phyloP scores from a whole-genome alignment of 208 protist species.

The Trypanosoma vivax region DNA sequence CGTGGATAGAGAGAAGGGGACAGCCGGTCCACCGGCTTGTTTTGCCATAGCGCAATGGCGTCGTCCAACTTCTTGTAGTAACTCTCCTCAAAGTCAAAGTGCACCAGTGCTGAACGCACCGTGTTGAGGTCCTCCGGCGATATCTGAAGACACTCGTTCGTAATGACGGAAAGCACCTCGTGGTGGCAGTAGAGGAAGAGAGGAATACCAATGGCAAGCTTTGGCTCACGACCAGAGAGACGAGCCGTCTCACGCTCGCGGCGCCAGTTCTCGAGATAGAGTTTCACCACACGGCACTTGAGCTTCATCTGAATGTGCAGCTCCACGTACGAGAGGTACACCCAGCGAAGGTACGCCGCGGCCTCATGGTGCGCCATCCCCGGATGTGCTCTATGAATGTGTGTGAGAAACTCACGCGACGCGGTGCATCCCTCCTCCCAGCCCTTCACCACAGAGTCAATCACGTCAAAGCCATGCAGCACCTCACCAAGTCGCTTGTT shows the following conservation, averaged over 20 bases:
- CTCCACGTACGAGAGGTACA: constrained; percentile 69
- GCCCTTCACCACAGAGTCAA: constrained; percentile 15
- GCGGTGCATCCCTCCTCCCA: constrained; percentile 9
- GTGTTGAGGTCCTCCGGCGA: constrained; percentile 61
- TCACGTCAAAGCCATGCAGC: constrained; percentile 19
- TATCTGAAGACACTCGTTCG: constrained; percentile 49
- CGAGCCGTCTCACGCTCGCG: constrained; percentile 68
- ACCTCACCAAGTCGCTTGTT: constrained; percentile 10
- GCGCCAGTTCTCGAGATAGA: constrained; percentile 73
- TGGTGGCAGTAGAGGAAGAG: constrained; percentile 82
- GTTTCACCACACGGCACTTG: constrained; percentile 58
- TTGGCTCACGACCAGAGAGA: constrained; percentile 37
- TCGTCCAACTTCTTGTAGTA: constrained; percentile 77
- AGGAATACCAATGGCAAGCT: constrained; percentile 54
- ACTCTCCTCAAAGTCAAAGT: constrained; percentile 66
- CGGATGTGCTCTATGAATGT: constrained; percentile 36
- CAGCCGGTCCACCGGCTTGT: constrained; percentile 28
- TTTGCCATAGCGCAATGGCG: constrained; percentile 62
- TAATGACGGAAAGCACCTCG: constrained; percentile 57
- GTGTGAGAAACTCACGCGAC: constrained; percentile 49
- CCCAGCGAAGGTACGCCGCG: constrained; percentile 56
- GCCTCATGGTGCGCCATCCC: constrained; percentile 52
- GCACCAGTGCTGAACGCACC: constrained; percentile 58
- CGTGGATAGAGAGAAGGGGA: constrained; percentile 39
- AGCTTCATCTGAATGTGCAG: constrained; percentile 72